Base-by-base conservation (phyloP, 495 filamentous ascomycete genomes). In the Oidiodendron maius region DNA sequence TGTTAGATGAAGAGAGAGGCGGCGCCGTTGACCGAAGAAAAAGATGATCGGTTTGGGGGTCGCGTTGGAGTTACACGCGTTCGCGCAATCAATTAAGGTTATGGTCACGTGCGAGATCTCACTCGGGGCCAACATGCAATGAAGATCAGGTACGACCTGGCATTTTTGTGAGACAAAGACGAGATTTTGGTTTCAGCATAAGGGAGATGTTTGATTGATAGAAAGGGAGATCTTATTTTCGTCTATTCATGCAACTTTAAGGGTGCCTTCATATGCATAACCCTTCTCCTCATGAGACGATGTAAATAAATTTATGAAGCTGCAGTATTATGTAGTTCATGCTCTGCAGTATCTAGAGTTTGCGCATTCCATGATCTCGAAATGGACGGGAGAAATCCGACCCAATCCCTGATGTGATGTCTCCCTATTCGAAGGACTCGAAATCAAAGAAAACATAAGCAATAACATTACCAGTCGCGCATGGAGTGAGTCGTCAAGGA, bases 71-170 rank as follows among this genome's bases (percentile, higher is more conserved):
- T 16, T 18, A 21, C 16, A 9, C 38, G 38, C 38, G 38, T 40
- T 38, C 35, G 35, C 35, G 35, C 5, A n/a, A 10, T 38, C 17
- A 5, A 4, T 4, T 38, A 5, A 18, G n/a, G 35, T 15, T 15
- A 18, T 40, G 38, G 26, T 40, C 38, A 40, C 38, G 38, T 40
- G 35, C n/a, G n/a, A n/a, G n/a, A n/a, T n/a, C n/a, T n/a, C n/a
- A n/a, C n/a, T n/a, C n/a, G n/a, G n/a, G n/a, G n/a, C n/a, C n/a
- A n/a, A n/a, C n/a, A n/a, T n/a, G n/a, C n/a, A n/a, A n/a, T n/a
- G n/a, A n/a, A n/a, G n/a, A n/a, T n/a, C n/a, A n/a, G n/a, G n/a
- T n/a, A n/a, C n/a, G n/a, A n/a, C n/a, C n/a, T n/a, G n/a, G n/a
- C n/a, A n/a, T n/a, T n/a, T n/a, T n/a, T n/a, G n/a, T n/a, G n/a